These are phyloP conservation scores for Dorcoceras hygrometricum DNA, from an alignment of 257 asterid species.

Conservation along the genomic window DNA sequence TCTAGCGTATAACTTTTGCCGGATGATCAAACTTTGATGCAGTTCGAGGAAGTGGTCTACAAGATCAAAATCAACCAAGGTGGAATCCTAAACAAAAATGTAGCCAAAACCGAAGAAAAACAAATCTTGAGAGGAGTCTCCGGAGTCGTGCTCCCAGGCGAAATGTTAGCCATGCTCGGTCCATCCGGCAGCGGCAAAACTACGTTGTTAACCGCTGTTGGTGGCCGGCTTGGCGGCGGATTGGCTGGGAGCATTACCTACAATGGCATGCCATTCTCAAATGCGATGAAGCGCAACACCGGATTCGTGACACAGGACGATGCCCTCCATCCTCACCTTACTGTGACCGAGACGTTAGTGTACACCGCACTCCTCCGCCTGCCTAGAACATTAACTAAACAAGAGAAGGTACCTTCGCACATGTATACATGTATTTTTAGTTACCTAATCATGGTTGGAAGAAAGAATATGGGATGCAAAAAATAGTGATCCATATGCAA, in stretches of 20 bases:
- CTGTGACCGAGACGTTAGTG: slow-evolving; percentile 54
- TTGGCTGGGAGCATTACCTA: slow-evolving; percentile 45
- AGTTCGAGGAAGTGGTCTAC: slow-evolving; percentile 63
- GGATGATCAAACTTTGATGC: slow-evolving; percentile 14
- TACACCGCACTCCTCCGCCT: slow-evolving; percentile 62
- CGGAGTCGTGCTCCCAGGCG: slow-evolving; percentile 53
- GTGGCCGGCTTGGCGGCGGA: slow-evolving; percentile 50
- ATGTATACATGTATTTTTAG: too few species aligned
- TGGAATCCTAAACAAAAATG: slow-evolving; percentile 26
- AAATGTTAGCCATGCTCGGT: slow-evolving; percentile 67
- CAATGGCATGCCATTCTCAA: slow-evolving; percentile 51
- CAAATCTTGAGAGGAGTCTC: slow-evolving; percentile 47
- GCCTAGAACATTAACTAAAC: slow-evolving; percentile 37
- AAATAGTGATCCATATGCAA: not conserved
- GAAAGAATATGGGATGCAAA: too few species aligned
- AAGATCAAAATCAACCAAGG: slow-evolving; percentile 25
- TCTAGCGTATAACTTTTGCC: too few species aligned
- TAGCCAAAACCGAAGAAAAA: slow-evolving; percentile 37
- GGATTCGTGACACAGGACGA: slow-evolving; percentile 76
- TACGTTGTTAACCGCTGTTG: slow-evolving; percentile 58
- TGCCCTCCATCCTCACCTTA: slow-evolving; percentile 53
- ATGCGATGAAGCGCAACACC: slow-evolving; percentile 49
- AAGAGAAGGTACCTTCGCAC: slow-evolving; percentile 28
- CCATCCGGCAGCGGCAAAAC: slow-evolving; percentile 80
- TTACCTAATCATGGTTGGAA: too few species aligned